Evolutionary conservation across 768 basidiomycete genomes (phyloP).

Genomic region (Chlorophyllum brunneum): DNA sequence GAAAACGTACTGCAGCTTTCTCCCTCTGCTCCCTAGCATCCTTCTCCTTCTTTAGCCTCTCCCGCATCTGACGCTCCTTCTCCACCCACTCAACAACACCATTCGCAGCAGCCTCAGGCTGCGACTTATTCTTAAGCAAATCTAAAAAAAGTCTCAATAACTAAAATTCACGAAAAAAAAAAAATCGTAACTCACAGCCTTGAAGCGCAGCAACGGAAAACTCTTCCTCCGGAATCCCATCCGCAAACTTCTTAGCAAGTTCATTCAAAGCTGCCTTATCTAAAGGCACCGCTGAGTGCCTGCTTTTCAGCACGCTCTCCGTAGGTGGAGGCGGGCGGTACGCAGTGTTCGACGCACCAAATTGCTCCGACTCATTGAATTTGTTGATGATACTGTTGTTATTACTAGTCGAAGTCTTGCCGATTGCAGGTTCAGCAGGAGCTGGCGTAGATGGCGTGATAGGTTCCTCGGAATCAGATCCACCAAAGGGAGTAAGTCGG

Average conservation of each 20-base stretch:
- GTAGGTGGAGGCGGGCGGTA: slow-evolving; percentile 65
- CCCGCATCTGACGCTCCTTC: slow-evolving; percentile 70
- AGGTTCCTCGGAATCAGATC: not conserved
- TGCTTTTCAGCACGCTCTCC: slow-evolving; percentile 51
- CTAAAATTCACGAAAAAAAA: slow-evolving; percentile 14
- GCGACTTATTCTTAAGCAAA: slow-evolving; percentile 79
- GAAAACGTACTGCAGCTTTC: slow-evolving; percentile 57
- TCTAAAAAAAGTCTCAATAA: slow-evolving; percentile 36
- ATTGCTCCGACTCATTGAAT: slow-evolving; percentile 26
- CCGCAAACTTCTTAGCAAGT: slow-evolving; percentile 79
- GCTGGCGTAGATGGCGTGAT: slow-evolving; percentile 13
- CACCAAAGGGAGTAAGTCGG: not conserved
- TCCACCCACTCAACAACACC: slow-evolving; percentile 70
- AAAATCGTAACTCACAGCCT: slow-evolving; percentile 63
- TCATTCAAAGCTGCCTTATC: slow-evolving; percentile 57
- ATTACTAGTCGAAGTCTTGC: not conserved
- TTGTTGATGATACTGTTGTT: not conserved
- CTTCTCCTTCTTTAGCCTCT: slow-evolving; percentile 69
- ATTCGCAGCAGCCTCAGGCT: slow-evolving; percentile 71
- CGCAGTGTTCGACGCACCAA: slow-evolving; percentile 54
- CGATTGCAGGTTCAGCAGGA: slow-evolving; percentile 6
- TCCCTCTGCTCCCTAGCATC: slow-evolving; percentile 67
- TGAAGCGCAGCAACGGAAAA: slow-evolving; percentile 89
- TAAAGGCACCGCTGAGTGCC: slow-evolving; percentile 63
- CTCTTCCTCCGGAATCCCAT: slow-evolving; percentile 78